phyloP scores from a whole-genome alignment of 2,329 filamentous ascomycete genomes.

The Aureobasidium sp. region DNA sequence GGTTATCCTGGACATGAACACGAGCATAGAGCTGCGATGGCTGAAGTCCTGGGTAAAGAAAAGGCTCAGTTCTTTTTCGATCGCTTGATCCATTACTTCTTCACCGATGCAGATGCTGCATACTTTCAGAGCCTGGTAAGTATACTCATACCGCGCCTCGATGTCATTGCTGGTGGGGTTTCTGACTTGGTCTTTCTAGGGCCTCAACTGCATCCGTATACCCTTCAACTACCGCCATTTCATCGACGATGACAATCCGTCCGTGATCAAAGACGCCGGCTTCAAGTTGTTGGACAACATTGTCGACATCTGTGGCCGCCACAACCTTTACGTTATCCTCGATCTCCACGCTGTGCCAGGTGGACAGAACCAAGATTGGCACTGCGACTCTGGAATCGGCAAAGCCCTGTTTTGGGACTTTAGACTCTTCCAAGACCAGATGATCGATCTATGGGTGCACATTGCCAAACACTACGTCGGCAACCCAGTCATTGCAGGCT shows the following conservation, averaged over 20 bases:
- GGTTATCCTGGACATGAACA: slow-evolving; percentile 51
- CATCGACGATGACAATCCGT: slow-evolving; percentile 44
- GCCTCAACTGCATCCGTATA: slow-evolving; percentile 50
- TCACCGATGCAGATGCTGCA: slow-evolving; percentile 49
- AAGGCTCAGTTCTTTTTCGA: slow-evolving; percentile 53
- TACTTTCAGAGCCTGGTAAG: slow-evolving; percentile 43
- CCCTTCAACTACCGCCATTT: slow-evolving; percentile 54
- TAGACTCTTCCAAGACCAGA: slow-evolving; percentile 42
- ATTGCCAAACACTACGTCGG: slow-evolving; percentile 37
- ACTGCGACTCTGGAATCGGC: slow-evolving; percentile 39
- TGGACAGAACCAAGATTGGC: slow-evolving; percentile 44
- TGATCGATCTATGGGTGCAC: slow-evolving; percentile 41
- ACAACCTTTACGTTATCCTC: slow-evolving; percentile 42
- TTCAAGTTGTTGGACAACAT: slow-evolving; percentile 43
- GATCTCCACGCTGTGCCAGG: slow-evolving; percentile 42
- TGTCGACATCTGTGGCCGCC: slow-evolving; percentile 38
- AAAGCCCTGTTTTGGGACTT: slow-evolving; percentile 39
- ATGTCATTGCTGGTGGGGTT: too few relatives aligned
- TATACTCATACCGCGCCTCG: background rate
- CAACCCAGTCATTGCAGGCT: slow-evolving; percentile 35
- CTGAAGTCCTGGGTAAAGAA: slow-evolving; percentile 45
- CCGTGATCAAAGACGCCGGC: slow-evolving; percentile 38
- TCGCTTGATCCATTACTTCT: slow-evolving; percentile 49
- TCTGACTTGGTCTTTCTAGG: slow-evolving; percentile 18
- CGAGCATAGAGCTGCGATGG: slow-evolving; percentile 47